Evolutionary conservation across 768 basidiomycete genomes (phyloP), one percentile per base, ranked within the genome.

Genomic region (Cubamyces lactineus): DNA sequence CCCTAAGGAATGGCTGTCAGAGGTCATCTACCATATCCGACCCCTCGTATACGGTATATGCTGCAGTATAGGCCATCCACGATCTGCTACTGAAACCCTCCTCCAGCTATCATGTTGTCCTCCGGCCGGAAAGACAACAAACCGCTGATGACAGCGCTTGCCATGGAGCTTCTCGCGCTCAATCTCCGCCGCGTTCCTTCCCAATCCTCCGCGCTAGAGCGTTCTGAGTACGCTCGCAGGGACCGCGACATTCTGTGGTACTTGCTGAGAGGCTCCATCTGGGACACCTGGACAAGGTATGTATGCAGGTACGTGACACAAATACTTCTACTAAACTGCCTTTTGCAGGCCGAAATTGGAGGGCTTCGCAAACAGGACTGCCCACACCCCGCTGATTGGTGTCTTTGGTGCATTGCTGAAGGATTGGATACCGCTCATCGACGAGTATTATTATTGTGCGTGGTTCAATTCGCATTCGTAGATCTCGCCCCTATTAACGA

Each of bases 401-500:
- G 71, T 92, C 50, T 73, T 92, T 42, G 80, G 90, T 65, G 83
- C 86, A 24, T 76, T 94, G 60, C 72, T 92, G 60, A 87, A 85
- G 65, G 92, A 93, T 69, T 94, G 93, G 92, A 85, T 94, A 65
- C 93, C 92, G 19, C 76, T 94, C 71, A 91, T 94, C 62, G 86
- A 94, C 72, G 90, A 91, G 70, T 94, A 94, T 76, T 88, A 94
- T 78, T 94, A 94, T 80, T 94, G 92, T 92, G 70, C 62, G 92
- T 80, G 40, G 24, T n/a, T 40, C 21, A 6, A 45, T n/a, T 23
- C 41, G 12, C 23, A 8, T n/a, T 16, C 26, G 39, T 38, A 11
- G 28, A 28, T 40, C 19, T 2, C 12, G 17, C 24, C 23, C 9
- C 23, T 11, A 24, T 19, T 43, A 38, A 38, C 51, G n/a, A 16